Conservation (phyloP, 768 basidiomycete species). For the Naganishia vishniacii region DNA sequence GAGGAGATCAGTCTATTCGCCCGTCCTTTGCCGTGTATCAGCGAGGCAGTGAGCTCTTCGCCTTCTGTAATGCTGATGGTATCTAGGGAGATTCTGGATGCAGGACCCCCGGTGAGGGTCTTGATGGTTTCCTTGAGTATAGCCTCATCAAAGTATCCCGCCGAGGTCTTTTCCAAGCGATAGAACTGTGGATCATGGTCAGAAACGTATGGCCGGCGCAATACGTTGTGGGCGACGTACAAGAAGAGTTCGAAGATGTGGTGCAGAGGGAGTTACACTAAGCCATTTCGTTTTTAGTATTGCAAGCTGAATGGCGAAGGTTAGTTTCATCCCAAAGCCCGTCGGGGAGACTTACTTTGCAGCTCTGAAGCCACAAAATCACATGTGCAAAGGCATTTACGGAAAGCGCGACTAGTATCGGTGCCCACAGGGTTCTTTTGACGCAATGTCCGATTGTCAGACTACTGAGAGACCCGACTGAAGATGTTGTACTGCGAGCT, state of each 20-base stretch:
- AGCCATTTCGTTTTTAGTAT: not conserved
- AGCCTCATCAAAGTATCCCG: not conserved
- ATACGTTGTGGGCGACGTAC: not conserved
- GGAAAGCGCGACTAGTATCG: not conserved
- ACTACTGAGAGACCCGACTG: not conserved
- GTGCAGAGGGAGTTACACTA: not conserved
- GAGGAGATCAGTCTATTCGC: not conserved
- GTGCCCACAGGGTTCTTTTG: not conserved
- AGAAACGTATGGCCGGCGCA: not conserved
- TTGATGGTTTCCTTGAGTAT: not conserved
- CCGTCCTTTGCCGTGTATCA: too few relatives aligned
- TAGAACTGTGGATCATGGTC: not conserved
- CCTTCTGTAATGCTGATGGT: constrained; percentile 6
- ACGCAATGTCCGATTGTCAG: constrained; percentile 1
- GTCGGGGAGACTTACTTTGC: not conserved
- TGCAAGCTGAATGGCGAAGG: not conserved
- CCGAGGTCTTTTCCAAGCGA: not conserved
- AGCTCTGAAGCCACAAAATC: not conserved
- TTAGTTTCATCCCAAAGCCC: too few relatives aligned
- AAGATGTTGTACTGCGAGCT: too few relatives aligned
- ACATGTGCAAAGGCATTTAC: not conserved
- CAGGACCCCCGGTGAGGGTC: not conserved
- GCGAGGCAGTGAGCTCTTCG: not conserved
- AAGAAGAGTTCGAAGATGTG: not conserved
- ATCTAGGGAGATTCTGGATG: too few relatives aligned